Evolutionary conservation across 129 eudicot genomes (phyloP).

Genomic region (Flaveria robusta): DNA sequence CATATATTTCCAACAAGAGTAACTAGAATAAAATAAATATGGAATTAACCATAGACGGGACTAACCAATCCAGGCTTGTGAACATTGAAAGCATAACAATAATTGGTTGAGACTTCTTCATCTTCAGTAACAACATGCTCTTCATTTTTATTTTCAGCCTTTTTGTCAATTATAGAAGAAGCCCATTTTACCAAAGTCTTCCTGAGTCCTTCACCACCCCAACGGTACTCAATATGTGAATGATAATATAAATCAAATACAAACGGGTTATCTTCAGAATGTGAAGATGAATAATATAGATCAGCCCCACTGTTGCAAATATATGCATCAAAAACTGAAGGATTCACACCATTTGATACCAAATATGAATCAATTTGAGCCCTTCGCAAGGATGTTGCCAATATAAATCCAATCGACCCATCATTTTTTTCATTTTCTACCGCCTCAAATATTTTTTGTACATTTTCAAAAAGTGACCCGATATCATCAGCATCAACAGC

Average conservation of each 20-base stretch:
- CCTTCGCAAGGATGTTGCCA: conserved; percentile 84
- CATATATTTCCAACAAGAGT: not conserved
- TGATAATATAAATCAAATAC: conserved; percentile 89
- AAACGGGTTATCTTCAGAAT: conserved; percentile 77
- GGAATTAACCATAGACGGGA: conserved; percentile 7
- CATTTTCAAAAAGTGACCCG: conserved; percentile 57
- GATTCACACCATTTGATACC: conserved; percentile 64
- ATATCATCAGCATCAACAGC: conserved; percentile 72
- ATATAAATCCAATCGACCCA: conserved; percentile 82
- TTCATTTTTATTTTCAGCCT: conserved; percentile 53
- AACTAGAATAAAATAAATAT: not conserved
- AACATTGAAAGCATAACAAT: conserved; percentile 86
- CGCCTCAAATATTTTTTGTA: conserved; percentile 71
- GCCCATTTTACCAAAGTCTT: conserved; percentile 96
- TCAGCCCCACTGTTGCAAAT: conserved; percentile 98
- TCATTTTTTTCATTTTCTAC: conserved; percentile 70
- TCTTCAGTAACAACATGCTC: conserved; percentile 81
- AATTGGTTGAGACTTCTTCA: conserved; percentile 81
- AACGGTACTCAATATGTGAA: conserved; percentile 93
- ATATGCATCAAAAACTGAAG: conserved; percentile 83
- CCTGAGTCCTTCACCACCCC: conserved; percentile 99
- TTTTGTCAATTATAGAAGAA: conserved; percentile 55
- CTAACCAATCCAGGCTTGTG: conserved; percentile 74
- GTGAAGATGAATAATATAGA: conserved; percentile 77
- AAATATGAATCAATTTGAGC: conserved; percentile 67